Evolutionary conservation across 768 basidiomycete genomes (phyloP).

Genomic region (Exidia glandulosa): DNA sequence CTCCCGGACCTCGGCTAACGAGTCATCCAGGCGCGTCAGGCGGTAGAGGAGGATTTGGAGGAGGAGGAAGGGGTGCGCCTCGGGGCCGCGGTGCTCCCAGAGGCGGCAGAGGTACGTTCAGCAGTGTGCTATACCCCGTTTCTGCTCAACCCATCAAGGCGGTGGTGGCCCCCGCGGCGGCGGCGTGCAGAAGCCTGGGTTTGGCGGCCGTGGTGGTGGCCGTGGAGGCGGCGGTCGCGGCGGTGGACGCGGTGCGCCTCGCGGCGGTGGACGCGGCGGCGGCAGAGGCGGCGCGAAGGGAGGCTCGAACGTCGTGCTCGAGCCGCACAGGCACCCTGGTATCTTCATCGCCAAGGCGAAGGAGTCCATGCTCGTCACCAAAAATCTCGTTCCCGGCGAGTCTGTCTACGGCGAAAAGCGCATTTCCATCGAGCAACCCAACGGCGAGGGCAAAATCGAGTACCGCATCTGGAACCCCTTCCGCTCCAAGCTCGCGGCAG

Average conservation of each 20-base stretch:
- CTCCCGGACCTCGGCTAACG: not conserved
- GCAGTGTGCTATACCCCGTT: conserved; percentile 3
- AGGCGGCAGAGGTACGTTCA: conserved; percentile 18
- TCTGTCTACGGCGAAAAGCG: conserved; percentile 98
- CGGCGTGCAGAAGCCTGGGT: conserved; percentile 10
- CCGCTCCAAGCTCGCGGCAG: conserved; percentile 91
- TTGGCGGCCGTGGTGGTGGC: conserved; percentile 19
- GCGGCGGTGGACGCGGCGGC: conserved; percentile 33
- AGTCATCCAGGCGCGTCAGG: conserved; percentile 44
- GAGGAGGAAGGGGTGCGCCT: conserved; percentile 31
- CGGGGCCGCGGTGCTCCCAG: conserved; percentile 29
- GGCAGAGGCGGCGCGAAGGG: conserved; percentile 66
- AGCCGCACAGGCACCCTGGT: conserved; percentile 90
- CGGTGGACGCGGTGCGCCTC: conserved; percentile 18
- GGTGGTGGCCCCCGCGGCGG: conserved; percentile 29
- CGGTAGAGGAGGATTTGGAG: conserved; percentile 63
- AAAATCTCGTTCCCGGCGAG: conserved; percentile 95
- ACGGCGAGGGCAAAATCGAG: conserved; percentile 76
- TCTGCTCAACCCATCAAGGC: not conserved
- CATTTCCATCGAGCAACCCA: conserved; percentile 68
- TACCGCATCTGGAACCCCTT: conserved; percentile 99
- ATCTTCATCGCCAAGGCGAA: conserved; percentile 97
- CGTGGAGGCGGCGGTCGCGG: conserved; percentile 28
- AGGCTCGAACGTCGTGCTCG: conserved; percentile 81
- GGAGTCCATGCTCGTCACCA: conserved; percentile 92